These are phyloP conservation scores for Capsicum baccatum DNA, from an alignment of 257 asterid genomes.

Conservation along the genomic window DNA sequence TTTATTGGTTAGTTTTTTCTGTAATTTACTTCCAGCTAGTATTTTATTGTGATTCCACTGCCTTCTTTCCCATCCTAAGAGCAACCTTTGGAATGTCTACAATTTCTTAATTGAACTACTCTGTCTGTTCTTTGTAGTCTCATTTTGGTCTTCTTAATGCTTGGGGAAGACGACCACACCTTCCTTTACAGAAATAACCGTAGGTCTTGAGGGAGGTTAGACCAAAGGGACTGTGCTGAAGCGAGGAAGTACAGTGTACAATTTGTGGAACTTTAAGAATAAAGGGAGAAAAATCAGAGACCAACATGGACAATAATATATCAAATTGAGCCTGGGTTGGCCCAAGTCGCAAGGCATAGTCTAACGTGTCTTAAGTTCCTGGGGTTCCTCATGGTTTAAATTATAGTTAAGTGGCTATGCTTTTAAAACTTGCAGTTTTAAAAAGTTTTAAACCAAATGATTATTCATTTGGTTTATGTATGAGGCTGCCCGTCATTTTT, in stretches of 20 bases:
- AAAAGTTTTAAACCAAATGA: not conserved
- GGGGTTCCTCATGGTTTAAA: not conserved
- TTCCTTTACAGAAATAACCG: slow-evolving; percentile 2
- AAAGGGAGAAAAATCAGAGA: not conserved
- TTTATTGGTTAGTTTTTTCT: not conserved
- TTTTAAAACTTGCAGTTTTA: not conserved
- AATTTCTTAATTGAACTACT: not conserved
- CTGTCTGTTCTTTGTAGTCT: not conserved
- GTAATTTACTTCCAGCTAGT: not conserved
- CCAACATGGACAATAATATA: not conserved
- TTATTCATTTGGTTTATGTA: not conserved
- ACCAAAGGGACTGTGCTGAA: slow-evolving; percentile 5
- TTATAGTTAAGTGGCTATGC: not conserved
- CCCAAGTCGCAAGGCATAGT: not conserved
- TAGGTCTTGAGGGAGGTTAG: not conserved
- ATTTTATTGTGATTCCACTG: not conserved
- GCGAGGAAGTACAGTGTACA: not conserved
- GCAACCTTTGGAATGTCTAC: not conserved
- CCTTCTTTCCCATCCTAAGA: slow-evolving; percentile 2
- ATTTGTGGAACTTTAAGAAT: not conserved
- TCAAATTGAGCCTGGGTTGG: not conserved
- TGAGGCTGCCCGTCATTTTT: not conserved
- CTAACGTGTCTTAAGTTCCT: not conserved
- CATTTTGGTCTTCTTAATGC: not conserved
- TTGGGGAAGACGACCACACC: not conserved